Percentiles rank a stretch among this genome's conserved stretches.
phyloP scores from a whole-genome alignment of 1,284 basidiomycete species.

The Malassezia equina region DNA sequence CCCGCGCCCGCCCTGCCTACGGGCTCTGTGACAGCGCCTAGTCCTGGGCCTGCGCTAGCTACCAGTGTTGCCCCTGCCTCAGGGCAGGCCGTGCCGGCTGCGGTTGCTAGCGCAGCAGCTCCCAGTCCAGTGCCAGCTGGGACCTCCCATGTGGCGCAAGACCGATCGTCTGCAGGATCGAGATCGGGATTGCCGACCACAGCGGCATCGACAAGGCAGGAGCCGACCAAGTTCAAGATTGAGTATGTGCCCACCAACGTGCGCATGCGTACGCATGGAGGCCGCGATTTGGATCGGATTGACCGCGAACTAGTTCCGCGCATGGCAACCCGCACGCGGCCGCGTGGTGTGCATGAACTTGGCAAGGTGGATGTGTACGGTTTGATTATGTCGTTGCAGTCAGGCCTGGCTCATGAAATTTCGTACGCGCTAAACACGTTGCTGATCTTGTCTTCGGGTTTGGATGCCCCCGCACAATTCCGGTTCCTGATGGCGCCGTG shows the following conservation, averaged over 20 bases:
- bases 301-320: slow-evolving; percentile 58
- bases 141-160: slow-evolving; percentile 19
- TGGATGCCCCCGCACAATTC: slow-evolving; percentile 57
- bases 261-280: slow-evolving; percentile 68
- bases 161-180: slow-evolving; percentile 5
- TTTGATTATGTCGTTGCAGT: slow-evolving; percentile 78
- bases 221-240: slow-evolving; percentile 57
- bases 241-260: slow-evolving; percentile 77
- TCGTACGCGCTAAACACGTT: slow-evolving; percentile 82
- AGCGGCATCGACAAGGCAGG: background rate
- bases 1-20: background rate
- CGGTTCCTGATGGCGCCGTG: slow-evolving; percentile 60
- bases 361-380: slow-evolving; percentile 75
- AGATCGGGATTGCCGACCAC: background rate
- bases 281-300: slow-evolving; percentile 66
- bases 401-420: slow-evolving; percentile 69
- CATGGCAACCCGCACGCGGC: slow-evolving; percentile 52
- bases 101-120: background rate
- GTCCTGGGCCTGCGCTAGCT: background rate
- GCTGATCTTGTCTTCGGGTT: slow-evolving; percentile 63
- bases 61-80: background rate
- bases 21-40: background rate
- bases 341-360: slow-evolving; percentile 67
- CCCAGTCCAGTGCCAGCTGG: background rate
- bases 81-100: background rate